Evolutionary conservation across 352 stramenopile species (phyloP), one percentile per base, ranked within the genome.

Genomic region (Aphanomyces cochlioides): DNA sequence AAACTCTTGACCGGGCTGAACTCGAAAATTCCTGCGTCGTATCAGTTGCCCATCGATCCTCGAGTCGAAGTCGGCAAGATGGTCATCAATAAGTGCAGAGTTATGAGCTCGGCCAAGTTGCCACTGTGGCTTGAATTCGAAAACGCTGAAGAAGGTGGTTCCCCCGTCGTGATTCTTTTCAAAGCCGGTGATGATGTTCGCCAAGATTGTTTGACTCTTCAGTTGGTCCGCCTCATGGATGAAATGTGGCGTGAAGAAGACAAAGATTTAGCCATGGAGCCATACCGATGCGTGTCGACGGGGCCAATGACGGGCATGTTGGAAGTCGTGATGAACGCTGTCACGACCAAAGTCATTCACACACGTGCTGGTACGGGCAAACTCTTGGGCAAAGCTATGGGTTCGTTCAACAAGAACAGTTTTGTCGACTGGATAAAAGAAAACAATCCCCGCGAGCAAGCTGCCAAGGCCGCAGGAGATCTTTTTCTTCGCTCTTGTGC

Each of bases 111-210:
- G n/a, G 90, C 89, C 21, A 96, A 96, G 75, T 90, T 94, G 76
- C 90, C 90, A 34, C 60, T 96, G 45, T 95, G 83, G 87, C 73
- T 96, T 7, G 83, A 93, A 54, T 95, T 96, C 80, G 84, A 96
- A 73, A 96, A 96, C 71, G 84, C 80, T 4, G 86, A 75, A 69
- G 48, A 69, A 69, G 85, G 87, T 28, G 87, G 87, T 3, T 84
- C 92, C 56, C 80, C 85, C 6, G 81, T 95, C n/a, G 89, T 85
- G 1, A 84, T 97, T 5, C 96, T 98, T 70, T 97, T 97, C 75
- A 98, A 98, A 83, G 82, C 87, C 21, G 94, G 94, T 37, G 94
- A 98, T 65, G 94, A 98, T 69, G 82, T 98, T 28, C 89, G 94
- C 17, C 94, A 98, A 74, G 94, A 98, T 77, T 96, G 96, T 63